Conservation (phyloP, 495 filamentous ascomycete genomes). For the Astrocystis sublimbata region DNA sequence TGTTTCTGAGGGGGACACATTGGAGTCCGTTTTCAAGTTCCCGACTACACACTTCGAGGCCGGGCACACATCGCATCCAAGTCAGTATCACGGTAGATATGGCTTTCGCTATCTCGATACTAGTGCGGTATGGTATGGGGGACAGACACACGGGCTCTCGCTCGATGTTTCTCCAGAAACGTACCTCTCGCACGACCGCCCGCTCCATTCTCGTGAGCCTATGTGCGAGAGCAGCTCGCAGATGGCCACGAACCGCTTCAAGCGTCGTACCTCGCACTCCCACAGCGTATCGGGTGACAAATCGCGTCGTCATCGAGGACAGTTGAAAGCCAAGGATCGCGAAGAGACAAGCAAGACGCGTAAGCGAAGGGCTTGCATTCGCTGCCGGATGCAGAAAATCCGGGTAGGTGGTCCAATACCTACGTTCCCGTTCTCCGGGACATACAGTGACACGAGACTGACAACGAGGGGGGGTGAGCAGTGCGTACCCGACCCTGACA, state of each 20-base stretch:
- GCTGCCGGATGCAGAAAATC: constrained; percentile 47
- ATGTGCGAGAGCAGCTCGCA: neutral
- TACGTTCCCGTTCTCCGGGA: constrained; percentile 2
- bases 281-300: neutral
- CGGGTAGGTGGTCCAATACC: constrained; percentile 36
- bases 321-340: constrained; percentile 20
- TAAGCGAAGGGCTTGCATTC: constrained; percentile 43
- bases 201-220: neutral
- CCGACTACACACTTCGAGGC: neutral
- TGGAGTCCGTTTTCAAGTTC: neutral
- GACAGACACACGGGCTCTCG: neutral
- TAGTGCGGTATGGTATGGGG: constrained; percentile 7
- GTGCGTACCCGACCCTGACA: constrained; percentile 32
- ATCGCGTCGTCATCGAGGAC: constrained; percentile 19
- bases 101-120: neutral
- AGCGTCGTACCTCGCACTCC: neutral
- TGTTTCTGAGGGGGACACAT: neutral
- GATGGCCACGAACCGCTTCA: neutral
- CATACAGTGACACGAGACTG: constrained; percentile 15
- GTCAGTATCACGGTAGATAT: neutral
- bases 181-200: neutral
- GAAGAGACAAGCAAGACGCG: constrained; percentile 38
- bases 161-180: neutral
- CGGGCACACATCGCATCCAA: neutral
- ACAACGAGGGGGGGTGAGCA: constrained; percentile 24